Base-by-base conservation (phyloP, 352 stramenopile species). In the Phytophthora macrochlamydospora region DNA sequence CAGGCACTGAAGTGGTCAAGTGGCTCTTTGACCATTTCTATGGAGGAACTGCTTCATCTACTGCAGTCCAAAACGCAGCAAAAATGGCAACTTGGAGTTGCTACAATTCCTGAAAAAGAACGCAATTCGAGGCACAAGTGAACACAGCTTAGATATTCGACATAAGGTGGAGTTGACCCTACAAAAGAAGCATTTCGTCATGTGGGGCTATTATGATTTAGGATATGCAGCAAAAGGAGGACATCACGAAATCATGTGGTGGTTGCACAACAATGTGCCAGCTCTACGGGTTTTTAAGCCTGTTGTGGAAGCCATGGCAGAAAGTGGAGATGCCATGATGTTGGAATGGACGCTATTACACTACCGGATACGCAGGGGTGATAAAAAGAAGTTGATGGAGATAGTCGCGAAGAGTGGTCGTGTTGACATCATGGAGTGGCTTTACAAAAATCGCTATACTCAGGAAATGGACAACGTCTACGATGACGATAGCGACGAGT, bases 21-120 rank as follows among this genome's bases (percentile, higher is more conserved):
- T 68, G 61, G 61, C 13, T 68, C 28, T 56, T 68, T 33, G 14
- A 51, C 0, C 55, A 54, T 56, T 60, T 62, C 32, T 45, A 38
- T 11, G 35, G 6, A 11, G 6, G 35, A 6, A 40, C 35, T 11
- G 35, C 9, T 11, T 40, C 35, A 40, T 6, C 6, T 11, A 11
- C 6, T 11, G 35, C 9, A 11, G 35, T 40, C 6, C 9, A 11
- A 11, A 6, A 40, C 6, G 35, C 35, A 40, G 35, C 35, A 40
- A 40, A 11, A 11, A 40, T 40, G 35, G 35, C 18, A 24, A 40
- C 35, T 11, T 40, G 35, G 6, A 40, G 35, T 6, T 40, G 6
- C 9, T 40, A 11, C 35, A 11, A 11, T 40, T 40, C 35, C 9
- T 40, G 35, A 11, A 11, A 11, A 40, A 40, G 18, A 24, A 40